Evolutionary conservation across 495 filamentous ascomycete genomes (phyloP).

Genomic region (Penicillium verhagenii): DNA sequence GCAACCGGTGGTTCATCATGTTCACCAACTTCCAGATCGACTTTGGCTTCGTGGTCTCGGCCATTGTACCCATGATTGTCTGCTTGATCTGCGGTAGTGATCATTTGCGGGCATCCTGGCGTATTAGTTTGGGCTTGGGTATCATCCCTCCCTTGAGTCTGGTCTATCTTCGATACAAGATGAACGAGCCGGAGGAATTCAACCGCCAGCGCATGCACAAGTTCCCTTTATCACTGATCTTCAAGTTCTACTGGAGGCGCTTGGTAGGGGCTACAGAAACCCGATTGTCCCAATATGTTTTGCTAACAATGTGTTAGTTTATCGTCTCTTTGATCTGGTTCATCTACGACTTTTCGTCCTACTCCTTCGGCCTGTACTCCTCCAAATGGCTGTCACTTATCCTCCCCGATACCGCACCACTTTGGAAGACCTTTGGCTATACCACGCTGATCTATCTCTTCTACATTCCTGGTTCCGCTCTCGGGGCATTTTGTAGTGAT

Average conservation of each 20-base stretch:
- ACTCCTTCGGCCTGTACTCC: constrained; percentile 78
- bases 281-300: too few species aligned
- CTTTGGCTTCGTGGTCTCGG: constrained; percentile 71
- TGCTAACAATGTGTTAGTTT: constrained; percentile 37
- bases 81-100: constrained; percentile 65
- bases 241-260: constrained; percentile 56
- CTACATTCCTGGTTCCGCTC: constrained; percentile 77
- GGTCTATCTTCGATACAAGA: constrained; percentile 69
- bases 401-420: constrained; percentile 49
- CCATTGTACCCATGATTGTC: constrained; percentile 71
- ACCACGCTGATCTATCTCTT: constrained; percentile 81
- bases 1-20: constrained; percentile 89
- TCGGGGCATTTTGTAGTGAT: constrained; percentile 74
- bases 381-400: constrained; percentile 68
- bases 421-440: constrained; percentile 82
- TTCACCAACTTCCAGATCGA: constrained; percentile 93
- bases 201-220: constrained; percentile 56
- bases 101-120: constrained; percentile 74
- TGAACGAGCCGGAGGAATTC: constrained; percentile 84
- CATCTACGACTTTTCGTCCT: constrained; percentile 82
- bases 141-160: constrained; percentile 75
- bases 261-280: too few species aligned
- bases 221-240: constrained; percentile 49
- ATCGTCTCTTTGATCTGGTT: constrained; percentile 86
- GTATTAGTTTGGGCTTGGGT: constrained; percentile 73